Conservation (phyloP, 2,329 filamentous ascomycete genomes). For the Fusarium xyrophilum region DNA sequence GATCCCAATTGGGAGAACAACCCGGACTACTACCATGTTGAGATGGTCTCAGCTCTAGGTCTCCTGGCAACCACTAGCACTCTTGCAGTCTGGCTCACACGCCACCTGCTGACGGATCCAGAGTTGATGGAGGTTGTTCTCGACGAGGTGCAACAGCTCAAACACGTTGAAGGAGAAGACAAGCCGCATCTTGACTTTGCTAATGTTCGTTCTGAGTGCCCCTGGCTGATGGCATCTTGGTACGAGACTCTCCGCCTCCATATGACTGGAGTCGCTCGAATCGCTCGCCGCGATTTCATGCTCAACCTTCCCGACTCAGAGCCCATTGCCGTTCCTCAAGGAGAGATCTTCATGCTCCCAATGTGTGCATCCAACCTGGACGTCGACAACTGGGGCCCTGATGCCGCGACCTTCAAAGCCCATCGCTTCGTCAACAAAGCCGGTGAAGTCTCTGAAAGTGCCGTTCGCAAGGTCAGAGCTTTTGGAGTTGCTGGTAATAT, state of each 20-base stretch:
- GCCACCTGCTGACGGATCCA: slow-evolving; percentile 37
- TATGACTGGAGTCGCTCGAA: slow-evolving; percentile 44
- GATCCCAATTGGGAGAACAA: slow-evolving; percentile 44
- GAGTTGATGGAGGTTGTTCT: slow-evolving; percentile 33
- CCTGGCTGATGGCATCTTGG: slow-evolving; percentile 44
- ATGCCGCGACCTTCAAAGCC: slow-evolving; percentile 39
- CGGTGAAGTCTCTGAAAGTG: slow-evolving; percentile 33
- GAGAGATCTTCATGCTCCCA: slow-evolving; percentile 44
- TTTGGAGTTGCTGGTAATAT: slow-evolving; percentile 46
- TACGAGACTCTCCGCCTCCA: slow-evolving; percentile 45
- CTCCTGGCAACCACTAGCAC: slow-evolving; percentile 44
- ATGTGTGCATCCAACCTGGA: slow-evolving; percentile 45
- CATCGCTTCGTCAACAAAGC: slow-evolving; percentile 40
- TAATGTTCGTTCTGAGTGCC: slow-evolving; percentile 39
- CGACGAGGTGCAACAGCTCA: slow-evolving; percentile 34
- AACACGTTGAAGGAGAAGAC: slow-evolving; percentile 15
- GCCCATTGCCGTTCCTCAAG: slow-evolving; percentile 35
- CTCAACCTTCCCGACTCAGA: slow-evolving; percentile 30
- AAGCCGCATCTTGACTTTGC: slow-evolving; percentile 31
- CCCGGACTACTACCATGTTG: slow-evolving; percentile 44
- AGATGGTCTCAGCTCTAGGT: slow-evolving; percentile 45
- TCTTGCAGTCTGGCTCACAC: slow-evolving; percentile 43
- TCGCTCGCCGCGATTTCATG: slow-evolving; percentile 41
- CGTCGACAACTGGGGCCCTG: slow-evolving; percentile 39
- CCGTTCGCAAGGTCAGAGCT: slow-evolving; percentile 40